Conservation (phyloP, 176 grass and related monocot genomes). For the Coix lacrymajobi region DNA sequence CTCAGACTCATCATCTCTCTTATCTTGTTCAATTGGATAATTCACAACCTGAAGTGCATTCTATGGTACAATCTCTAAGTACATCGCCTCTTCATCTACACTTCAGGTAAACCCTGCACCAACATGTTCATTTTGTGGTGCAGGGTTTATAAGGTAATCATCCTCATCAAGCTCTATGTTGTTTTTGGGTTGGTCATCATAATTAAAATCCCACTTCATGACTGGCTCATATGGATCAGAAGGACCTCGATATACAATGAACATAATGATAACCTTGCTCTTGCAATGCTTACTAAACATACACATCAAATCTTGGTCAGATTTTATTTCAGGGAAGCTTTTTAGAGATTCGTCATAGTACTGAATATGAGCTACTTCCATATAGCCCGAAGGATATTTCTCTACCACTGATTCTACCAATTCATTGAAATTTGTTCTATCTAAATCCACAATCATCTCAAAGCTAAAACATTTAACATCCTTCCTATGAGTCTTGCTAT, state of each 20-base stretch:
- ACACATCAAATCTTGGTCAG: too few species aligned
- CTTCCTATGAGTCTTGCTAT: too few species aligned
- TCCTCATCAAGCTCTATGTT: background rate
- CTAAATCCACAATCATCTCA: too few species aligned
- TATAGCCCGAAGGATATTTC: background rate
- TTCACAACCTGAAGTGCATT: background rate
- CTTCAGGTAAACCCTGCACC: too few species aligned
- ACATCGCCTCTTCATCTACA: background rate
- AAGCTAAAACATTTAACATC: too few species aligned
- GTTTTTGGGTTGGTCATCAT: accelerated
- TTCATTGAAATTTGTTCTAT: too few species aligned
- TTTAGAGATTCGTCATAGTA: background rate
- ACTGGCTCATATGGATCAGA: background rate
- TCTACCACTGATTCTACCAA: too few species aligned
- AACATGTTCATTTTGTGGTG: background rate
- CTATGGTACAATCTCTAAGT: background rate
- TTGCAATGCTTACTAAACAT: too few species aligned
- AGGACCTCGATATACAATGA: too few species aligned
- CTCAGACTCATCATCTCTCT: background rate
- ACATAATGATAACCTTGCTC: too few species aligned
- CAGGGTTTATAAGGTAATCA: background rate
- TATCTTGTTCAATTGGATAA: background rate
- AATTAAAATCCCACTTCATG: background rate
- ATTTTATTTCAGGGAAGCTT: too few species aligned
- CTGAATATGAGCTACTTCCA: background rate